phyloP scores from a whole-genome alignment of 352 stramenopile genomes.

The Globisporangium sylvaticum region DNA sequence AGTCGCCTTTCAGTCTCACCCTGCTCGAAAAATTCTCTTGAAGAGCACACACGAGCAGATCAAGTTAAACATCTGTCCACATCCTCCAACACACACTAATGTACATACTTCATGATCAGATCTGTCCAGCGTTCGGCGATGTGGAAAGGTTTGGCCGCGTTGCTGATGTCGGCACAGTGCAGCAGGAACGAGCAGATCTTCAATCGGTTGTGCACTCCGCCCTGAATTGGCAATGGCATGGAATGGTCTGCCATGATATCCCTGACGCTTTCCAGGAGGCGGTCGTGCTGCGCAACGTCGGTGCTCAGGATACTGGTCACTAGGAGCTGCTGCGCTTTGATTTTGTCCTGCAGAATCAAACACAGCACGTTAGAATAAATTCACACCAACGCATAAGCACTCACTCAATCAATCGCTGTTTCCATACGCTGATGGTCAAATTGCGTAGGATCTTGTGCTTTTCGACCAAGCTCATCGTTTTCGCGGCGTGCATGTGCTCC shows the following conservation, averaged over 20 bases:
- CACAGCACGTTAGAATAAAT: not conserved
- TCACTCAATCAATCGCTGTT: not conserved
- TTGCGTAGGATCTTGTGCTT: conserved; percentile 14
- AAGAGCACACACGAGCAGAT: not conserved
- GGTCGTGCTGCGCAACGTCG: conserved; percentile 20
- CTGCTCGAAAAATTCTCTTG: conserved; percentile 29
- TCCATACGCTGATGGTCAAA: conserved; percentile 11
- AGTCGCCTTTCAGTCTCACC: conserved; percentile 22
- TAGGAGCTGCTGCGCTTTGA: conserved; percentile 19
- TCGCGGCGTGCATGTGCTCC: conserved; percentile 28
- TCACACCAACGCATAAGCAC: too few relatives aligned
- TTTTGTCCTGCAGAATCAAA: conserved; percentile 10
- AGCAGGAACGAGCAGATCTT: conserved; percentile 24
- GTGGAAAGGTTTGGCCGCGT: conserved; percentile 23
- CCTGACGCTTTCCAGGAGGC: conserved; percentile 14
- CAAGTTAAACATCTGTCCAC: not conserved
- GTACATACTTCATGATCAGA: conserved; percentile 21
- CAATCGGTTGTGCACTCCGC: conserved; percentile 8
- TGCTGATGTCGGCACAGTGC: conserved; percentile 32
- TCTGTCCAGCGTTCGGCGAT: conserved; percentile 22
- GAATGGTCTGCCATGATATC: not conserved
- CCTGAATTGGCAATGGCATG: not conserved
- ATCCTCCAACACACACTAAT: not conserved
- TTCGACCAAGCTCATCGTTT: conserved; percentile 20
- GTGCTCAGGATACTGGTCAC: conserved; percentile 25